Percentiles rank a stretch among this genome's conserved stretches.
Conservation (phyloP, 2,329 filamentous ascomycete genomes). For the Ophiosphaerella korrae region DNA sequence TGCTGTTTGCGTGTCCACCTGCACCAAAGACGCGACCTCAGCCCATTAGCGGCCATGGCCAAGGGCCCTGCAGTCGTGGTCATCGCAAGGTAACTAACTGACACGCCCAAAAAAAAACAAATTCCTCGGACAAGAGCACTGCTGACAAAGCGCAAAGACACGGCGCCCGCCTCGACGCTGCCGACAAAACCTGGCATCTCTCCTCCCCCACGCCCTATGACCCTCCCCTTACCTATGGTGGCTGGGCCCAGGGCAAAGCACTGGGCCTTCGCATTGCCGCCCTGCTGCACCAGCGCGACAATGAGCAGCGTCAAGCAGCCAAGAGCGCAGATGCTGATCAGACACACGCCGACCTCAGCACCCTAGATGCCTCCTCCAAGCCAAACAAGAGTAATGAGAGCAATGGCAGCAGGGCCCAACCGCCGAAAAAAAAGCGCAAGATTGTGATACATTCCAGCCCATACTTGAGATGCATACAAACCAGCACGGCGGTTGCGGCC, state of each 20-base stretch:
- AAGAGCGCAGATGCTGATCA: conserved; percentile 24
- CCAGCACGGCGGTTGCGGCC: conserved; percentile 83
- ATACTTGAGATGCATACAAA: conserved; percentile 90
- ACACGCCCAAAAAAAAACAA: conserved; percentile 9
- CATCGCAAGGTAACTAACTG: conserved; percentile 52
- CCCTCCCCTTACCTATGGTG: conserved; percentile 90
- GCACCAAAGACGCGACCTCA: conserved; percentile 18
- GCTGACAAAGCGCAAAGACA: conserved; percentile 62
- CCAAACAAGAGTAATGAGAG: not conserved
- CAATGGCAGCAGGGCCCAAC: not conserved
- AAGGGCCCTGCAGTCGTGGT: conserved; percentile 56
- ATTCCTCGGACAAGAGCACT: conserved; percentile 3
- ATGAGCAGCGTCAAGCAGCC: conserved; percentile 48
- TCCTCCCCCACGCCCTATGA: conserved; percentile 94
- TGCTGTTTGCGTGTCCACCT: conserved; percentile 7
- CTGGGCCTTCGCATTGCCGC: conserved; percentile 84
- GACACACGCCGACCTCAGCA: conserved; percentile 27
- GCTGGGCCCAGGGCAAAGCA: conserved; percentile 84
- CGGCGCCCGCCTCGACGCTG: conserved; percentile 89
- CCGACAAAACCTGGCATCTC: conserved; percentile 93
- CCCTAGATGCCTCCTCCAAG: conserved; percentile 19
- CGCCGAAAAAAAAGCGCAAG: conserved; percentile 66
- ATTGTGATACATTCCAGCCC: conserved; percentile 92
- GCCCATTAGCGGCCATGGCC: conserved; percentile 42
- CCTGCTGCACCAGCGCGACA: conserved; percentile 62